phyloP scores from a whole-genome alignment of 192 early-diverging fungal species.

The Allomyces javanicus region DNA sequence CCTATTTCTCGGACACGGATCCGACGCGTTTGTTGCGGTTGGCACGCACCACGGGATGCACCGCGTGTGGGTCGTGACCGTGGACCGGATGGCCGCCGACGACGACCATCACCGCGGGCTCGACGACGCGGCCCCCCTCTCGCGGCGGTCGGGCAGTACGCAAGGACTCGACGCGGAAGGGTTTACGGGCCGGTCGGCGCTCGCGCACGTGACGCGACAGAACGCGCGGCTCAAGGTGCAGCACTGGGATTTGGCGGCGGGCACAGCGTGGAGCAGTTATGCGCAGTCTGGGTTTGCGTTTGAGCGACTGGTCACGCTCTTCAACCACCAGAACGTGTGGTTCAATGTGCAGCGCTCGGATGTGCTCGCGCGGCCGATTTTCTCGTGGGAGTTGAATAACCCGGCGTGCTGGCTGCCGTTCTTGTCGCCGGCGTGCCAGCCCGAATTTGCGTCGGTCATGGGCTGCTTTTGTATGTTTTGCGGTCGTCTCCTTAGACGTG shows the following conservation, averaged over 20 bases:
- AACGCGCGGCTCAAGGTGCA: conserved; percentile 6
- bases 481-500: too few species aligned
- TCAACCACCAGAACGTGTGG: conserved; percentile 18
- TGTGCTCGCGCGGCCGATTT: conserved; percentile 8
- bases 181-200: too few species aligned
- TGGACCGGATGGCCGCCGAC: conserved; percentile 2
- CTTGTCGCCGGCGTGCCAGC: background rate
- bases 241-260: conserved; percentile 18
- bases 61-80: conserved; percentile 19
- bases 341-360: conserved; percentile 20
- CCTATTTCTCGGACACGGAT: conserved; percentile 11
- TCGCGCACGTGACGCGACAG: background rate
- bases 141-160: too few species aligned
- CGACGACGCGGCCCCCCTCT: background rate
- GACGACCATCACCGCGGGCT: conserved; percentile 4
- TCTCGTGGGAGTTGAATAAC: conserved; percentile 19
- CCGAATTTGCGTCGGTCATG: background rate
- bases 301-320: conserved; percentile 13
- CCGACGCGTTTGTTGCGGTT: conserved; percentile 17
- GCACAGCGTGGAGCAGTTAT: background rate
- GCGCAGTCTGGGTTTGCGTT: conserved; percentile 8
- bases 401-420: conserved; percentile 17
- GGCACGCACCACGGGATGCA: conserved; percentile 7
- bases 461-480: background rate
- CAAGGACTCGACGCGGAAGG: too few species aligned